Conservation (phyloP, 2,329 filamentous ascomycete species). For the Trichoderma aggressivum region DNA sequence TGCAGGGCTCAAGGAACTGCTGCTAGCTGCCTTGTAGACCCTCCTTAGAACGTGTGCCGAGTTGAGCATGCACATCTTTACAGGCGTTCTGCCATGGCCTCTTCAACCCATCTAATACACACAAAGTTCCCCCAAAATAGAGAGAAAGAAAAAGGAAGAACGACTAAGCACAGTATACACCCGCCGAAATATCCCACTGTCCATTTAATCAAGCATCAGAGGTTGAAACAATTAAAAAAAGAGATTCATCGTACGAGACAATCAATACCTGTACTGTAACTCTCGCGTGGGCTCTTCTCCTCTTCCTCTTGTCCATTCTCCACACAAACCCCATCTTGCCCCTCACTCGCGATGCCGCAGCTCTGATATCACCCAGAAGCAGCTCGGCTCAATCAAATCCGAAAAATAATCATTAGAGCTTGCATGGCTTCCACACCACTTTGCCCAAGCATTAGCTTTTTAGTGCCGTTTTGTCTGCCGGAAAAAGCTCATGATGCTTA, state of each 20-base stretch:
- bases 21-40: not conserved
- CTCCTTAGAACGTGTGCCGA: not conserved
- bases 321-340: conserved; percentile 13
- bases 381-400: conserved; percentile 12
- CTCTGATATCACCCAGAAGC: conserved; percentile 12
- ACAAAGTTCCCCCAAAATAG: not conserved
- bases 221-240: not conserved
- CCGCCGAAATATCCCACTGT: not conserved
- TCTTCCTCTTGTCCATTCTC: conserved; percentile 1
- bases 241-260: not conserved
- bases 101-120: not conserved
- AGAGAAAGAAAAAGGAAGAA: not conserved
- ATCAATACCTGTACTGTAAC: not conserved
- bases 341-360: conserved; percentile 9
- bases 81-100: not conserved
- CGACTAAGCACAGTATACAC: not conserved
- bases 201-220: not conserved
- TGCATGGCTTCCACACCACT: not conserved
- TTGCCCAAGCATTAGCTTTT: not conserved
- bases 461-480: not conserved
- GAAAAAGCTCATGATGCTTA: not conserved
- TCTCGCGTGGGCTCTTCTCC: not conserved
- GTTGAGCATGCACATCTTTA: not conserved
- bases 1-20: not conserved
- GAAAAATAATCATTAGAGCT: not conserved